These are phyloP conservation scores for Candida piceae DNA, from an alignment of 805 yeast genomes.

Conservation along the genomic window DNA sequence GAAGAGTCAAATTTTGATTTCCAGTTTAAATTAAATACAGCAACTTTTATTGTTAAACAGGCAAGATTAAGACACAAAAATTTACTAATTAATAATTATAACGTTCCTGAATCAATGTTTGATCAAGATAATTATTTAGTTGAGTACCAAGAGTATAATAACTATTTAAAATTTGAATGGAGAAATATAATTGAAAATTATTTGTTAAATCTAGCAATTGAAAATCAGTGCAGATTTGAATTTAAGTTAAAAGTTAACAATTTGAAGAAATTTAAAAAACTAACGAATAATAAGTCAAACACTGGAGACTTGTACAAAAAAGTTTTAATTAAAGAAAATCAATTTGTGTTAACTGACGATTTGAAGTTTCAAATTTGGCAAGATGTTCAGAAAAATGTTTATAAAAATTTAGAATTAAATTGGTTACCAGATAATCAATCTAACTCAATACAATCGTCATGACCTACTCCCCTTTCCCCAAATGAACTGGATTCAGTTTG, in stretches of 20 bases:
- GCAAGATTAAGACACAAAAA: slow-evolving; percentile 45
- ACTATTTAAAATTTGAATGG: slow-evolving; percentile 48
- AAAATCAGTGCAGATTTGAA: slow-evolving; percentile 65
- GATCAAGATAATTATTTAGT: slow-evolving; percentile 13
- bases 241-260: slow-evolving; percentile 49
- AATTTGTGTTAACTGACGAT: slow-evolving; percentile 38
- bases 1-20: slow-evolving; percentile 54
- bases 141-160: slow-evolving; percentile 17
- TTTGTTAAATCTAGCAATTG: slow-evolving; percentile 58
- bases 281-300: not conserved
- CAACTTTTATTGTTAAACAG: slow-evolving; percentile 53
- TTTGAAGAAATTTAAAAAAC: slow-evolving; percentile 34
- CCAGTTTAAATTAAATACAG: slow-evolving; percentile 53
- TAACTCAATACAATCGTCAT: too few relatives aligned
- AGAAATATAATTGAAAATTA: slow-evolving; percentile 70
- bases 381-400: slow-evolving; percentile 56
- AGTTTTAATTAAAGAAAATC: slow-evolving; percentile 21
- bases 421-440: slow-evolving; percentile 58
- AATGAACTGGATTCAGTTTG: too few relatives aligned
- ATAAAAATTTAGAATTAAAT: slow-evolving; percentile 52
- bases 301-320: slow-evolving; percentile 18
- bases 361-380: slow-evolving; percentile 61
- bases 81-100: slow-evolving; percentile 21
- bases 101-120: slow-evolving; percentile 17
- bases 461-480: too few relatives aligned